These are phyloP conservation scores for Sporothrix phasma DNA, from an alignment of 2,329 filamentous ascomycete genomes.

Conservation along the genomic window DNA sequence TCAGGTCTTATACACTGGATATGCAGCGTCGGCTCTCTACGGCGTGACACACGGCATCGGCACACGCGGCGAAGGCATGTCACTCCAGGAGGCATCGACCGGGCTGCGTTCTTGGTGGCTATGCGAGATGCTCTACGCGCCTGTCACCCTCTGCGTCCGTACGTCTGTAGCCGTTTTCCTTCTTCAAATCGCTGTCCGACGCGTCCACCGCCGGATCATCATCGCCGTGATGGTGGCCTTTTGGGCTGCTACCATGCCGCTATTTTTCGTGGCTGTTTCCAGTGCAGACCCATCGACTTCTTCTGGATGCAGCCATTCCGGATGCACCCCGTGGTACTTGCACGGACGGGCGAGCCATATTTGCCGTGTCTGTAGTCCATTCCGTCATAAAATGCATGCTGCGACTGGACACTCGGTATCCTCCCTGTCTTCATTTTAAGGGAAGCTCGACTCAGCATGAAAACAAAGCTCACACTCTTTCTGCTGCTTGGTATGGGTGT, in stretches of 20 bases:
- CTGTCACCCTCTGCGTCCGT: conserved; percentile 31
- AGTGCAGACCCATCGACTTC: conserved; percentile 38
- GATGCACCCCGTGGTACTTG: conserved; percentile 30
- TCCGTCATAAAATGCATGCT: conserved; percentile 39
- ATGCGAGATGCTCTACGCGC: conserved; percentile 32
- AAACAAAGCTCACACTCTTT: conserved; percentile 37
- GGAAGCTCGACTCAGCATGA: conserved; percentile 38
- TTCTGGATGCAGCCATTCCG: conserved; percentile 36
- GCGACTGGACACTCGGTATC: conserved; percentile 39
- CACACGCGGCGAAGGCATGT: conserved; percentile 20
- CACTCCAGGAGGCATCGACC: conserved; percentile 20
- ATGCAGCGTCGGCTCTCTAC: conserved; percentile 26
- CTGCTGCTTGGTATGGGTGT: conserved; percentile 40
- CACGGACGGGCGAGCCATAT: conserved; percentile 31
- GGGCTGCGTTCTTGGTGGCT: conserved; percentile 31
- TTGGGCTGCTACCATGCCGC: conserved; percentile 18
- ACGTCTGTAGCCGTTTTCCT: conserved; percentile 34
- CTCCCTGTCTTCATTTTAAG: conserved; percentile 43
- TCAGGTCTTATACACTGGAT: conserved; percentile 29
- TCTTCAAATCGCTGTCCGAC: conserved; percentile 29
- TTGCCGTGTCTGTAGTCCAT: conserved; percentile 35
- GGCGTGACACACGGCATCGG: conserved; percentile 27
- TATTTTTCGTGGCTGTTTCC: conserved; percentile 27
- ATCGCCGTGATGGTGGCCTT: conserved; percentile 29
- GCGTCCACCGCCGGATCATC: conserved; percentile 28